These are phyloP conservation scores for Fraxinus excelsior DNA, from an alignment of 257 asterid species.

Conservation along the genomic window DNA sequence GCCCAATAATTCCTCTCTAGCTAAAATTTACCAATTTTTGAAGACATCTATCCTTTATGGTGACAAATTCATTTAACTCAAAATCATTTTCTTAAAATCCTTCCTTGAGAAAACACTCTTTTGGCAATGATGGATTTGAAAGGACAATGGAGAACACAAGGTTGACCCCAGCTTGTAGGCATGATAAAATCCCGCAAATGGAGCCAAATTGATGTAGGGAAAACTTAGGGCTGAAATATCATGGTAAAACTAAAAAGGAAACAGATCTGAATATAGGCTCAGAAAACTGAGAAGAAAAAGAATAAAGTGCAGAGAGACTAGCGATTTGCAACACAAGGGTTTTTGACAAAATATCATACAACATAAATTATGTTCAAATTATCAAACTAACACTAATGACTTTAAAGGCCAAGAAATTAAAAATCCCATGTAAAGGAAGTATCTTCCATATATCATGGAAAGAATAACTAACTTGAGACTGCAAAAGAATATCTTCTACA, in stretches of 20 bases:
- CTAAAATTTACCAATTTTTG: not conserved
- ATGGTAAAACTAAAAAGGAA: not conserved
- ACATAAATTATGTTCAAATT: not conserved
- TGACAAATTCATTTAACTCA: not conserved
- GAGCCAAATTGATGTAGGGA: not conserved
- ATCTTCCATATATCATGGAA: not conserved
- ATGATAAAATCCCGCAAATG: not conserved
- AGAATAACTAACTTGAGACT: too few relatives aligned
- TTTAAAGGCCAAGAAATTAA: not conserved
- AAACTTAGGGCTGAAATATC: not conserved
- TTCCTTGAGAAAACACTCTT: not conserved
- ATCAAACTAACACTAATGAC: not conserved
- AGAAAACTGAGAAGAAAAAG: too few relatives aligned
- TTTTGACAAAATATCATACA: too few relatives aligned
- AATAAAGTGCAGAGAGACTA: too few relatives aligned
- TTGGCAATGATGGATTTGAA: not conserved
- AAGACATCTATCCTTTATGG: not conserved
- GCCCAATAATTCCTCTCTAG: not conserved
- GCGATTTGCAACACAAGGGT: too few relatives aligned
- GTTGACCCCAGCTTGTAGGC: not conserved
- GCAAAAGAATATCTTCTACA: not conserved
- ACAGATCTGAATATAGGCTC: too few relatives aligned
- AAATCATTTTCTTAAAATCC: too few relatives aligned
- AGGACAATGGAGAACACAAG: not conserved
- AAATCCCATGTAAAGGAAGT: not conserved